phyloP scores from a whole-genome alignment of 495 filamentous ascomycete genomes.

The Xylaria cubensis region DNA sequence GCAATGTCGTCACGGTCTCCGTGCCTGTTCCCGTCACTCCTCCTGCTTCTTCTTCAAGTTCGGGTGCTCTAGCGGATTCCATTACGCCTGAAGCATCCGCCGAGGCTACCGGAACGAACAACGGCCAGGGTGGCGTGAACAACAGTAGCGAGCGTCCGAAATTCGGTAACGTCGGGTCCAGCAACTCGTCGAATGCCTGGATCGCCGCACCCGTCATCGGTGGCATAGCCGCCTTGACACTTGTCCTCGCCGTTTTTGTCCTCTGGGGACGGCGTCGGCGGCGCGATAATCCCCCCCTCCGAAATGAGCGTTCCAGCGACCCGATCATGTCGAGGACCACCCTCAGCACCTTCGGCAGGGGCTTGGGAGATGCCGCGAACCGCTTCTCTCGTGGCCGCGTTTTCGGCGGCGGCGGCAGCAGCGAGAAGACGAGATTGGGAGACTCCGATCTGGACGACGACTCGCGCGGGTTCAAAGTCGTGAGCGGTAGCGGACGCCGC shows the following conservation, averaged over 20 bases:
- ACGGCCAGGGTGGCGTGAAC: background rate
- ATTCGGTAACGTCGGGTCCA: constrained; percentile 4
- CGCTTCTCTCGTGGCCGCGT: background rate
- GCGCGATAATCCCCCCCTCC: background rate
- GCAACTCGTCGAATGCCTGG: constrained; percentile 39
- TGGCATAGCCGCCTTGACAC: constrained; percentile 43
- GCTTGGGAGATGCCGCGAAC: background rate
- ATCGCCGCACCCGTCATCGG: constrained; percentile 49
- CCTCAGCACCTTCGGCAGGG: background rate
- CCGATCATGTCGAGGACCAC: background rate
- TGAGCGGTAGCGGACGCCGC: constrained; percentile 24
- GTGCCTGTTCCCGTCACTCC: constrained; percentile 13
- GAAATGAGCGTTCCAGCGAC: background rate
- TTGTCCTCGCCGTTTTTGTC: constrained; percentile 45
- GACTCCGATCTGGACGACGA: constrained; percentile 16
- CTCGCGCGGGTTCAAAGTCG: constrained; percentile 24
- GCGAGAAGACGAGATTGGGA: constrained; percentile 5
- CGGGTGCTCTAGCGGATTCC: constrained; percentile 1
- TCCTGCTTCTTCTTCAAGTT: background rate
- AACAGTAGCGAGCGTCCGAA: background rate
- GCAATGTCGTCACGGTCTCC: constrained; percentile 20
- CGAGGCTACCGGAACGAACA: background rate
- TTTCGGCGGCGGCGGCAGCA: constrained; percentile 11
- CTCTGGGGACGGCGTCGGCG: constrained; percentile 43
- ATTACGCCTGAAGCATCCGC: background rate